Conservation (phyloP, 2,329 filamentous ascomycete genomes). For the Curvularia verruculosa region DNA sequence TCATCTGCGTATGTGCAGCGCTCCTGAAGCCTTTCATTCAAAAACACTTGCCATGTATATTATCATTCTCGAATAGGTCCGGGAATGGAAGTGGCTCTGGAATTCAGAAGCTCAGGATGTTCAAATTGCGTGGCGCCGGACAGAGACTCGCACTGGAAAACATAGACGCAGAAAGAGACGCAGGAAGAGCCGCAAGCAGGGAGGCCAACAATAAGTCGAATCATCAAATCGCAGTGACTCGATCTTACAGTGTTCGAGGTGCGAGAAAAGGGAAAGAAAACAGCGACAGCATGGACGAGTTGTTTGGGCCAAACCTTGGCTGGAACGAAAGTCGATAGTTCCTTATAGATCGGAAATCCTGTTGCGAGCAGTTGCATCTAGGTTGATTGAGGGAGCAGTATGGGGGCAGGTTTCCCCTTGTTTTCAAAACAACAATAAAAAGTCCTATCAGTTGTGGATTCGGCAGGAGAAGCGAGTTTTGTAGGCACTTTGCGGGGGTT, state of each 20-base stretch:
- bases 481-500: neutral
- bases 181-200: neutral
- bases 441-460: neutral
- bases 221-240: constrained; percentile 17
- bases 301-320: constrained; percentile 11
- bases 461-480: neutral
- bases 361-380: neutral
- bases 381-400: neutral
- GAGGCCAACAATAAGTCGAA: constrained; percentile 2
- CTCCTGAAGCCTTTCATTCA: constrained; percentile 27
- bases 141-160: constrained; percentile 14
- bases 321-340: constrained; percentile 13
- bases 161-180: constrained; percentile 4
- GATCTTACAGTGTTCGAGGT: constrained; percentile 15
- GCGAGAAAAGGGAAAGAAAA: constrained; percentile 6
- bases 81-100: constrained; percentile 11
- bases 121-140: constrained; percentile 8
- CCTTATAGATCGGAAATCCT: neutral
- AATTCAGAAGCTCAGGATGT: constrained; percentile 14
- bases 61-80: constrained; percentile 15
- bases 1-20: constrained; percentile 26
- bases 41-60: constrained; percentile 19
- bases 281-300: constrained; percentile 21
- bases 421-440: neutral
- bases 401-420: neutral